phyloP scores from a whole-genome alignment of 2,329 filamentous ascomycete genomes.

The Monascus ruber region DNA sequence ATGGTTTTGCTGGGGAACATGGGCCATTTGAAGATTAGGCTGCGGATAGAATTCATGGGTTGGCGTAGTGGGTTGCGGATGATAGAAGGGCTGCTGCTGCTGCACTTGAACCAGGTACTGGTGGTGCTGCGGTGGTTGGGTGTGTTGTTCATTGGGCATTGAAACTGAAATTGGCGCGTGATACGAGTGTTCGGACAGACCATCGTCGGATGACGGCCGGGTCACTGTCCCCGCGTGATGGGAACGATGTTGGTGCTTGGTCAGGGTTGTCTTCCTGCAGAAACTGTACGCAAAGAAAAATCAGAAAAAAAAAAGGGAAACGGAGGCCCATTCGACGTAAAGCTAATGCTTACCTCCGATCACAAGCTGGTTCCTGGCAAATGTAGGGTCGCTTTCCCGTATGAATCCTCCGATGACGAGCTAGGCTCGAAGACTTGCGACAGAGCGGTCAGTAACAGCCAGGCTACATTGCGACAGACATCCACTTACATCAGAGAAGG shows the following conservation, averaged over 20 bases:
- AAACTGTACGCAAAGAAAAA: conserved; percentile 16
- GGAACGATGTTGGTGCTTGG: conserved; percentile 30
- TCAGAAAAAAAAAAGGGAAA: not conserved
- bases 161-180: conserved; percentile 16
- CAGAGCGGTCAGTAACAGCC: not conserved
- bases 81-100: conserved; percentile 24
- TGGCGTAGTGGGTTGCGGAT: conserved; percentile 21
- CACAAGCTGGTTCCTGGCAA: conserved; percentile 29
- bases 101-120: not conserved
- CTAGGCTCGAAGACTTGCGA: conserved; percentile 27
- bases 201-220: conserved; percentile 25
- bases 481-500: conserved; percentile 32
- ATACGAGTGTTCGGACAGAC: conserved; percentile 26
- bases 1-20: conserved; percentile 19
- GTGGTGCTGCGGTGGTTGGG: conserved; percentile 10
- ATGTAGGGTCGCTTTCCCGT: conserved; percentile 31
- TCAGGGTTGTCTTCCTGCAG: conserved; percentile 31
- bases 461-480: not conserved
- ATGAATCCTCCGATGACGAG: conserved; percentile 29
- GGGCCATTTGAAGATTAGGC: conserved; percentile 19
- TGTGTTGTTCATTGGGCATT: conserved; percentile 18
- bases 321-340: not conserved
- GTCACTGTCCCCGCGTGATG: conserved; percentile 23
- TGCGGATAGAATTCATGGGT: conserved; percentile 27
- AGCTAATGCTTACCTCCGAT: conserved; percentile 21